Evolutionary conservation across 495 filamentous ascomycete genomes (phyloP).

Genomic region (Aspergillus egyptiacus): DNA sequence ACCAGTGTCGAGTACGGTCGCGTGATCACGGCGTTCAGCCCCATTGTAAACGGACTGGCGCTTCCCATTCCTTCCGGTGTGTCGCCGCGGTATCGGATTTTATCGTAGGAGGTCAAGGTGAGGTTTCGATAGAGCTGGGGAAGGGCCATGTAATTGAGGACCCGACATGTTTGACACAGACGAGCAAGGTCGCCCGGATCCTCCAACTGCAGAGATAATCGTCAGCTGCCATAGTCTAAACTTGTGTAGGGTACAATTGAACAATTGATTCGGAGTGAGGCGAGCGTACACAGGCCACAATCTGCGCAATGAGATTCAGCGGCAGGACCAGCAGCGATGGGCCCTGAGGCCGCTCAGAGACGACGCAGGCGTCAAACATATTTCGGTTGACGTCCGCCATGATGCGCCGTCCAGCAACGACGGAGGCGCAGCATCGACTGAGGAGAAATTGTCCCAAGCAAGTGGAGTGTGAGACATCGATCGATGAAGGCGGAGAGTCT

Average conservation of each 20-base stretch:
- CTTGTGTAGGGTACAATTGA: no score
- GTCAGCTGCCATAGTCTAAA: constrained; percentile 5
- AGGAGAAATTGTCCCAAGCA: background rate
- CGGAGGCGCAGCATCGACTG: constrained; percentile 28
- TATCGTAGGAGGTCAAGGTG: constrained; percentile 52
- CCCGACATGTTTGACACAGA: constrained; percentile 53
- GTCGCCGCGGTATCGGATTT: constrained; percentile 54
- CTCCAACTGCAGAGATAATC: constrained; percentile 35
- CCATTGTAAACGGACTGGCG: constrained; percentile 58
- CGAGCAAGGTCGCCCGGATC: constrained; percentile 52
- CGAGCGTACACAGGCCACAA: constrained; percentile 43
- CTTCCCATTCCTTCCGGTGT: constrained; percentile 55
- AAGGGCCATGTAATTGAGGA: constrained; percentile 60
- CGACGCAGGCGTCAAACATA: constrained; percentile 42
- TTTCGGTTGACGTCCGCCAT: constrained; percentile 45
- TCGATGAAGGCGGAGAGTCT: background rate
- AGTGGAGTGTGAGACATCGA: constrained; percentile 11
- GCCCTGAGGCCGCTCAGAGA: constrained; percentile 27
- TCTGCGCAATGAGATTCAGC: constrained; percentile 52
- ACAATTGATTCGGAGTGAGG: background rate
- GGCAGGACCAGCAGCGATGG: constrained; percentile 45
- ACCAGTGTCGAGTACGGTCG: constrained; percentile 48
- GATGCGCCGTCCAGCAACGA: constrained; percentile 31
- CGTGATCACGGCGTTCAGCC: constrained; percentile 55
- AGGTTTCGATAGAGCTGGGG: constrained; percentile 55